Base-by-base conservation (phyloP, 768 basidiomycete species). In the Amanita brunnescens region DNA sequence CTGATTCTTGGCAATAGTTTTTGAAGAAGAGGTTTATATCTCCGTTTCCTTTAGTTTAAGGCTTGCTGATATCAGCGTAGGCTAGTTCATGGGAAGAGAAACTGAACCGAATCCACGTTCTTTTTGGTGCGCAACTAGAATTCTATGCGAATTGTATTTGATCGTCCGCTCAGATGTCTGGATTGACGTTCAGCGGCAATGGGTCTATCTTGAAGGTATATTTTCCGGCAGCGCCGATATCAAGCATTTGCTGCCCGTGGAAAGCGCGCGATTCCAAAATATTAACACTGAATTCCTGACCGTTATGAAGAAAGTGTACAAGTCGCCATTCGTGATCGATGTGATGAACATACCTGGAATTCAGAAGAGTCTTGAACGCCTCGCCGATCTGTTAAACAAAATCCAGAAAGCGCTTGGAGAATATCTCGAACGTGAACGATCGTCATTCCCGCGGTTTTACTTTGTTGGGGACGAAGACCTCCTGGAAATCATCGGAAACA, bases 291-390 rank as follows among this genome's bases (percentile, higher is more conserved):
- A 99, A 64, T 99, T 99, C 71, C 75, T 98, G 46, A 83, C 90
- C 0, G 93, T 97, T 57, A 98, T 99, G 96, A 98, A 97, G 76
- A 95, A 95, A 67, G 96, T 99, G 53, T 94, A 95, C 80, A 98
- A 98, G 69, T 97, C 95, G 12, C 94, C 96, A 0, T 95, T 97
- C 66, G 85, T 98, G 39, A 72, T 97, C 45, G 96, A 99, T 60
- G 93, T 99, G 51, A 82, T 98, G 77, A 94, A 94, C 63, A 95
- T 98, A 57, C 85, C 82, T 54, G 89, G 88, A 26, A 88, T 99
- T 52, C 96, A 99, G 71, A 98, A 99, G 72, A 93, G 88, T 57
- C 72, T 99, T 57, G 96, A 99, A 67, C 91, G 96, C 49, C 79
- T 99, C 9, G 91, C 94, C 1, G 96, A 99, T 58, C 75, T 97